Conservation (phyloP, 2,329 filamentous ascomycete genomes). For the Curvularia lunata region DNA sequence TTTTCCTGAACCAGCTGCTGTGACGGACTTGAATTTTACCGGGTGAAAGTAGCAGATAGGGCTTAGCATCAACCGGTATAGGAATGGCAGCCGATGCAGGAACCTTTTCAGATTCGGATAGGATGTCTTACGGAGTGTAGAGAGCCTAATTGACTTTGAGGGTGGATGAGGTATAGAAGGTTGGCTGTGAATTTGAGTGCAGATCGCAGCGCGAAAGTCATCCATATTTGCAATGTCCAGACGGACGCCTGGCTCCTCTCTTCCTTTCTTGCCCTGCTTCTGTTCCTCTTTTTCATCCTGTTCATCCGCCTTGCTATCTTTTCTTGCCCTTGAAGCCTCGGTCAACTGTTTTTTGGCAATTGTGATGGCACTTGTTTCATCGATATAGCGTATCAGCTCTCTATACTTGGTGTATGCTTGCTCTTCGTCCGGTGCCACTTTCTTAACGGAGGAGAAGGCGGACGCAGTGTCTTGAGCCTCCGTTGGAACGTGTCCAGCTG, state of each 20-base stretch:
- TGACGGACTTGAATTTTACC: slow-evolving; percentile 58
- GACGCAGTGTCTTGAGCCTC: slow-evolving; percentile 39
- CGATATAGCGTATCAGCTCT: slow-evolving; percentile 47
- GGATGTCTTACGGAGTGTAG: slow-evolving; percentile 55
- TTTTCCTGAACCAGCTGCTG: slow-evolving; percentile 57
- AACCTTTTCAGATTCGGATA: slow-evolving; percentile 53
- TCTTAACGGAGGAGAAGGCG: slow-evolving; percentile 51
- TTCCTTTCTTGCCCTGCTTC: slow-evolving; percentile 12
- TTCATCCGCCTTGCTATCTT: slow-evolving; percentile 36
- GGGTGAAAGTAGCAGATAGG: slow-evolving; percentile 61
- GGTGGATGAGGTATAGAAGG: slow-evolving; percentile 61
- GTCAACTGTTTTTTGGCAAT: slow-evolving; percentile 36
- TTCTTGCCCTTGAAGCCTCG: slow-evolving; percentile 33
- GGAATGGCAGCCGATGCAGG: slow-evolving; percentile 58
- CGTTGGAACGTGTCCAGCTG: slow-evolving; percentile 47
- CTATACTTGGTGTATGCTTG: slow-evolving; percentile 53
- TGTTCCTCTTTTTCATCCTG: slow-evolving; percentile 28
- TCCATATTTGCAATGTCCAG: slow-evolving; percentile 49
- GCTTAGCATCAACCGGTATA: slow-evolving; percentile 57
- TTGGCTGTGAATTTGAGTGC: slow-evolving; percentile 55
- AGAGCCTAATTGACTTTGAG: slow-evolving; percentile 55
- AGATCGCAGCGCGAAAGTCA: slow-evolving; percentile 58
- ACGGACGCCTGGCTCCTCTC: slow-evolving; percentile 19
- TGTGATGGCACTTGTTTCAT: slow-evolving; percentile 39
- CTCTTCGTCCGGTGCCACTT: slow-evolving; percentile 55